These are phyloP conservation scores for Salvia miltiorrhiza DNA, from an alignment of 257 asterid species.

Conservation along the genomic window DNA sequence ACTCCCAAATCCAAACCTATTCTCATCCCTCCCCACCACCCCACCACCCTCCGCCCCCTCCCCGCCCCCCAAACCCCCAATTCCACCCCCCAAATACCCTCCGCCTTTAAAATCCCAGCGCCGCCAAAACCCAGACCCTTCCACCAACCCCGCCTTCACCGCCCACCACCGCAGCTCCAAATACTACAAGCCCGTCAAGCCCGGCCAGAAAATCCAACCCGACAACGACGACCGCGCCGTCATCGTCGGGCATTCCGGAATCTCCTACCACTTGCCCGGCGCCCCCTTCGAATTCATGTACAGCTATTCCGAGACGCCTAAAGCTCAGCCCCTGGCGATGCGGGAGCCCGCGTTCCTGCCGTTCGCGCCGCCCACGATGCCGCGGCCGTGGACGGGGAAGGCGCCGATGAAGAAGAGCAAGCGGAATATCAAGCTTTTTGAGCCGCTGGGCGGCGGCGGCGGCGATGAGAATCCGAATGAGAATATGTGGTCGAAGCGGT, in stretches of 20 bases:
- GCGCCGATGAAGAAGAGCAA: slow-evolving; percentile 86
- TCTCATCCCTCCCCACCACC: slow-evolving; percentile 48
- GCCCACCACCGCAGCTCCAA: slow-evolving; percentile 59
- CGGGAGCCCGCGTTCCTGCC: slow-evolving; percentile 94
- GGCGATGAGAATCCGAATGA: background rate
- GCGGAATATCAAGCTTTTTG: slow-evolving; percentile 67
- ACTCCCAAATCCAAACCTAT: slow-evolving; percentile 54
- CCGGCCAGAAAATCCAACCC: slow-evolving; percentile 58
- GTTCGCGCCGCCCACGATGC: slow-evolving; percentile 91
- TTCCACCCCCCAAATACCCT: slow-evolving; percentile 50
- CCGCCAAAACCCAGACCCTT: background rate
- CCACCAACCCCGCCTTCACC: slow-evolving; percentile 50
- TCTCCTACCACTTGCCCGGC: slow-evolving; percentile 77
- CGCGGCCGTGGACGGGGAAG: slow-evolving; percentile 98
- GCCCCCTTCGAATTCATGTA: slow-evolving; percentile 94
- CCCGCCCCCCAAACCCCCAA: slow-evolving; percentile 27
- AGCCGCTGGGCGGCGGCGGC: slow-evolving; percentile 47
- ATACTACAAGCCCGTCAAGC: slow-evolving; percentile 77
- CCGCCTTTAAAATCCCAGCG: slow-evolving; percentile 26
- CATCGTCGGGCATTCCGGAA: slow-evolving; percentile 65
- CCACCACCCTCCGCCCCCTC: slow-evolving; percentile 45
- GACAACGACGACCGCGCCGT: slow-evolving; percentile 53
- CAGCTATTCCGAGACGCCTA: slow-evolving; percentile 87
- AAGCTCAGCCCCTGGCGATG: slow-evolving; percentile 73
- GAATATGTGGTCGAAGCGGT: slow-evolving; percentile 32